phyloP scores from a whole-genome alignment of 805 yeast species.

The Ogataea thermomethanolica region DNA sequence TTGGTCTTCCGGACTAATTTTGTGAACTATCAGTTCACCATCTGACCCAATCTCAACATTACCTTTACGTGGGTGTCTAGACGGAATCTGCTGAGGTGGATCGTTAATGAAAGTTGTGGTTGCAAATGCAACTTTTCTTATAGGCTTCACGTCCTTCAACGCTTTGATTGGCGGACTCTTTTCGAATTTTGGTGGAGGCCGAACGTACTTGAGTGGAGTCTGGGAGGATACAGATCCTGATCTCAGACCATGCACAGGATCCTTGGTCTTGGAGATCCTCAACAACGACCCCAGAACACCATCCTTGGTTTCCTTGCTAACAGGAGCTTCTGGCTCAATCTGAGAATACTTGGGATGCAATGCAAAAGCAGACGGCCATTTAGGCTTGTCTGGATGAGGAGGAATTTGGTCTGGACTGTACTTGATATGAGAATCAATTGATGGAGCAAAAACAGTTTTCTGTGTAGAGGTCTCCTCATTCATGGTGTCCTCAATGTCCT shows the following conservation, averaged over 20 bases:
- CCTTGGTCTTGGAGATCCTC: constrained; percentile 27
- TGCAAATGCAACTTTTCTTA: constrained; percentile 74
- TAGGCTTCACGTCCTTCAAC: constrained; percentile 29
- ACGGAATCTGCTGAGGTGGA: constrained; percentile 94
- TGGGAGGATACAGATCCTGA: constrained; percentile 17
- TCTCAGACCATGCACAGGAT: constrained; percentile 12
- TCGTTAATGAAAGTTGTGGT: constrained; percentile 68
- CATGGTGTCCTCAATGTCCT: constrained; percentile 24
- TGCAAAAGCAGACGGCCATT: constrained; percentile 47
- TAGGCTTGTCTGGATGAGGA: constrained; percentile 45
- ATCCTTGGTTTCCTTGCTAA: constrained; percentile 17
- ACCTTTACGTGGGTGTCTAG: constrained; percentile 76
- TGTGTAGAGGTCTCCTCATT: constrained; percentile 3
- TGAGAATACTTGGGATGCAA: constrained; percentile 28
- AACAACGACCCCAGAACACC: constrained; percentile 32
- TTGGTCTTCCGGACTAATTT: constrained; percentile 31
- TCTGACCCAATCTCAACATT: constrained; percentile 47
- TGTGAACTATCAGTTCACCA: constrained; percentile 35
- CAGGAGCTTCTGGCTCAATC: constrained; percentile 26
- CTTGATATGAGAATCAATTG: constrained; percentile 25
- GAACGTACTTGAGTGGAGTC: constrained; percentile 19
- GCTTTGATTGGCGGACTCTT: constrained; percentile 30
- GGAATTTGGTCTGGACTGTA: constrained; percentile 46
- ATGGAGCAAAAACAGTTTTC: constrained; percentile 25
- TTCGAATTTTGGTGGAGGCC: constrained; percentile 29